These are phyloP conservation scores for Coemansia sp. DNA, from an alignment of 192 early-diverging fungal species.

Conservation along the genomic window DNA sequence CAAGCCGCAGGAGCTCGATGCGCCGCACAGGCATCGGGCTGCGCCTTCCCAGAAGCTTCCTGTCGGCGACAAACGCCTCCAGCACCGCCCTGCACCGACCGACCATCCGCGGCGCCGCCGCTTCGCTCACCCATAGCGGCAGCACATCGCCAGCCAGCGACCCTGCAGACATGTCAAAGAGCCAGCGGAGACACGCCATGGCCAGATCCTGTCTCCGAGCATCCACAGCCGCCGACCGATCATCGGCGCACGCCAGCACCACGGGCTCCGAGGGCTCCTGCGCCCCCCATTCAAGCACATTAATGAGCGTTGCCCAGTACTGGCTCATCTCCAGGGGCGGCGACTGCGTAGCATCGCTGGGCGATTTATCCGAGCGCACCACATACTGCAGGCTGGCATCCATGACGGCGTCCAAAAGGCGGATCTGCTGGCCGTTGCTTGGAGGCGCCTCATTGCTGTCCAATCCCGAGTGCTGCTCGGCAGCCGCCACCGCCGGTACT, in stretches of 20 bases:
- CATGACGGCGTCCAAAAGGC: conserved; percentile 22
- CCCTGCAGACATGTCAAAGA: conserved; percentile 26
- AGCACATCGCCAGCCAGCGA: not conserved
- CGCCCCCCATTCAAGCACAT: conserved; percentile 26
- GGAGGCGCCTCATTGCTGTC: too few species aligned
- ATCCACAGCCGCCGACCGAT: not conserved
- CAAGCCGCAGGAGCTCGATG: conserved; percentile 16
- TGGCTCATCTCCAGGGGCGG: conserved; percentile 11
- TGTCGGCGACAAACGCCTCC: conserved; percentile 19
- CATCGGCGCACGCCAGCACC: conserved; percentile 7
- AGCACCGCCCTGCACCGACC: conserved; percentile 18
- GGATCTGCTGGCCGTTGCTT: conserved; percentile 9
- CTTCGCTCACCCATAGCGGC: conserved; percentile 30
- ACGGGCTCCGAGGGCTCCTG: conserved; percentile 17
- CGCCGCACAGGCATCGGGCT: conserved; percentile 30
- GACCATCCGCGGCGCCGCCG: conserved; percentile 32
- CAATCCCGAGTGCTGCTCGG: too few species aligned
- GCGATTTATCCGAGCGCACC: not conserved
- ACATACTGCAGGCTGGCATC: conserved; percentile 16
- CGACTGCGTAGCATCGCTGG: not conserved
- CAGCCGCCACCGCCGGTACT: not conserved
- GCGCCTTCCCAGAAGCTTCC: conserved; percentile 14
- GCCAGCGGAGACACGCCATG: conserved; percentile 31
- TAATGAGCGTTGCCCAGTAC: conserved; percentile 36
- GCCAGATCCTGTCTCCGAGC: conserved; percentile 18